Evolutionary conservation across 352 stramenopile species (phyloP).

Genomic region (Peronospora farinosa): DNA sequence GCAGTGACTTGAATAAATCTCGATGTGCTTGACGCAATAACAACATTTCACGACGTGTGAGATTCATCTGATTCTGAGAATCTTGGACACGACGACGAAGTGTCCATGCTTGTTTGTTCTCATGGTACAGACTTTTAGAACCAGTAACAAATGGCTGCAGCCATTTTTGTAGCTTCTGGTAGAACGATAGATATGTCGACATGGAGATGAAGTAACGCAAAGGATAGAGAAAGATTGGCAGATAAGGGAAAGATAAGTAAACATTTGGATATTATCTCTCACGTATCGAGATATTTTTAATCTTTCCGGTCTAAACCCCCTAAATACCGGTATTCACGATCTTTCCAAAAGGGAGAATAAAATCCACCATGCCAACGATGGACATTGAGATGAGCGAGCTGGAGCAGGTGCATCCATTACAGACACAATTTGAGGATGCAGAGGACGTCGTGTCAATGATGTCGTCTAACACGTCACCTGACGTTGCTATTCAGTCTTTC

Average conservation of each 20-base stretch:
- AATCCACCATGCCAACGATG: slow-evolving; percentile 18
- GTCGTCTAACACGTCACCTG: slow-evolving; percentile 30
- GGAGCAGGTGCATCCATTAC: slow-evolving; percentile 62
- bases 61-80: slow-evolving; percentile 11
- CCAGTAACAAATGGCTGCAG: slow-evolving; percentile 73
- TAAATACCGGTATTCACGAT: not conserved
- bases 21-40: slow-evolving; percentile 72
- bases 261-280: too few relatives aligned
- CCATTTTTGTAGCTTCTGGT: slow-evolving; percentile 80
- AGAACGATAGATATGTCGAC: slow-evolving; percentile 45
- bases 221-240: not conserved
- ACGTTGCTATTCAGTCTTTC: slow-evolving; percentile 50
- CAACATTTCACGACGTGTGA: slow-evolving; percentile 74
- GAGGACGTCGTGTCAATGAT: slow-evolving; percentile 46
- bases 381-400: slow-evolving; percentile 75
- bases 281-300: not conserved
- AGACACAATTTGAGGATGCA: slow-evolving; percentile 68
- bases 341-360: slow-evolving; percentile 9
- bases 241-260: too few relatives aligned
- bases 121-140: slow-evolving; percentile 57
- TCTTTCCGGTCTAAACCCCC: not conserved
- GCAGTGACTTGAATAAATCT: slow-evolving; percentile 81
- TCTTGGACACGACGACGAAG: slow-evolving; percentile 55
- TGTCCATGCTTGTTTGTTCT: slow-evolving; percentile 77
- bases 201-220: slow-evolving; percentile 16